Conservation (phyloP, 768 basidiomycete genomes). For the Clathrus columnatus region DNA sequence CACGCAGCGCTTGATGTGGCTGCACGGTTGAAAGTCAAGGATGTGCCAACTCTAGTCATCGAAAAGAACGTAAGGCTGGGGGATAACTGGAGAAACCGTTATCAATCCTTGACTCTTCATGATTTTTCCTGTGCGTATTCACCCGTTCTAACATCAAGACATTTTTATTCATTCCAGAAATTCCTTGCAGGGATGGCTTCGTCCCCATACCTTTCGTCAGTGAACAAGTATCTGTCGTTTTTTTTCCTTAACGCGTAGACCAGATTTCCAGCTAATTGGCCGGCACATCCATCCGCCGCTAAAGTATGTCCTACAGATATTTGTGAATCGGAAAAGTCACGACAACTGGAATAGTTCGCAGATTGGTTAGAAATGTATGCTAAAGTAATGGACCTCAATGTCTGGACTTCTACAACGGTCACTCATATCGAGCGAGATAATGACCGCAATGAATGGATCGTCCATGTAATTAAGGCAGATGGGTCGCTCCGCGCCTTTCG, state of each 20-base stretch:
- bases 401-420: slow-evolving; percentile 29
- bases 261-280: background rate
- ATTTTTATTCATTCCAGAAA: background rate
- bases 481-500: background rate
- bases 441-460: background rate
- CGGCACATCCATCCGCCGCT: background rate
- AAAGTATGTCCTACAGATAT: background rate
- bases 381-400: slow-evolving; percentile 30
- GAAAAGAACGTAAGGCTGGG: background rate
- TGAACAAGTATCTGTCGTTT: background rate
- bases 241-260: background rate
- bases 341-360: slow-evolving; percentile 20
- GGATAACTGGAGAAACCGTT: slow-evolving; percentile 1
- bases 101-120: slow-evolving; percentile 13
- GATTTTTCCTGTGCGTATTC: slow-evolving; percentile 19
- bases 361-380: slow-evolving; percentile 38
- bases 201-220: background rate
- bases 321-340: background rate
- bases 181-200: background rate
- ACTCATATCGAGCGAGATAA: background rate
- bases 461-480: background rate
- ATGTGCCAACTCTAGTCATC: slow-evolving; percentile 20
- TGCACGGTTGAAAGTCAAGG: slow-evolving; percentile 34
- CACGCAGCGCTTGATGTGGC: slow-evolving; percentile 39
- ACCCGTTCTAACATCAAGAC: too few relatives aligned